Evolutionary conservation across 805 yeast species (phyloP).

Genomic region (Clavispora asparagi): DNA sequence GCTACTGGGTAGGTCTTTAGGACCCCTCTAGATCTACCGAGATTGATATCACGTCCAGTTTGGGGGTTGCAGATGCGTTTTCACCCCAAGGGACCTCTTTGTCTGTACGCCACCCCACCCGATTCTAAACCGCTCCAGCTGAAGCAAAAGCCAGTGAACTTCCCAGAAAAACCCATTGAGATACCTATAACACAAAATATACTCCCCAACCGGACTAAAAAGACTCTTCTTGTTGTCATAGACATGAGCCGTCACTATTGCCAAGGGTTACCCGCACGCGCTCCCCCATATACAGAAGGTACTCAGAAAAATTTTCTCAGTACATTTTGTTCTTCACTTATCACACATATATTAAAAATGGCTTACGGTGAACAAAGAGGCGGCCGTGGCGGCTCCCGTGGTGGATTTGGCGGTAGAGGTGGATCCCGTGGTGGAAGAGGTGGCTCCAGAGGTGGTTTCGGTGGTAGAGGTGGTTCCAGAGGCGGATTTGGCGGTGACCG

Average conservation of each 20-base stretch:
- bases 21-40: too few relatives aligned
- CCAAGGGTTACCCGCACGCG: constrained; percentile 15
- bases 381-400: constrained; percentile 16
- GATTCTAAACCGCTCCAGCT: too few relatives aligned
- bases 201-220: too few relatives aligned
- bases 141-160: too few relatives aligned
- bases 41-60: too few relatives aligned
- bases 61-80: too few relatives aligned
- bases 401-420: constrained; percentile 11
- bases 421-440: constrained; percentile 15
- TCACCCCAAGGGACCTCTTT: too few relatives aligned
- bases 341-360: constrained; percentile 11
- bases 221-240: too few relatives aligned
- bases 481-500: constrained; percentile 41
- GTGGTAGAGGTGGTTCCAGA: constrained; percentile 52
- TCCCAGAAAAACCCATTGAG: too few relatives aligned
- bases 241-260: background rate
- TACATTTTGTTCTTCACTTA: constrained; percentile 1
- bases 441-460: constrained; percentile 43
- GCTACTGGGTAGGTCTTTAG: too few relatives aligned
- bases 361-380: constrained; percentile 19
- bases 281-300: constrained; percentile 10
- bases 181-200: too few relatives aligned
- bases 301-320: constrained; percentile 9
- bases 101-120: too few relatives aligned